A percentile compares a stretch with the other conserved stretches of the same genome.
Evolutionary conservation across 2,329 filamentous ascomycete species (phyloP).

Genomic region (Polychaeton citri): DNA sequence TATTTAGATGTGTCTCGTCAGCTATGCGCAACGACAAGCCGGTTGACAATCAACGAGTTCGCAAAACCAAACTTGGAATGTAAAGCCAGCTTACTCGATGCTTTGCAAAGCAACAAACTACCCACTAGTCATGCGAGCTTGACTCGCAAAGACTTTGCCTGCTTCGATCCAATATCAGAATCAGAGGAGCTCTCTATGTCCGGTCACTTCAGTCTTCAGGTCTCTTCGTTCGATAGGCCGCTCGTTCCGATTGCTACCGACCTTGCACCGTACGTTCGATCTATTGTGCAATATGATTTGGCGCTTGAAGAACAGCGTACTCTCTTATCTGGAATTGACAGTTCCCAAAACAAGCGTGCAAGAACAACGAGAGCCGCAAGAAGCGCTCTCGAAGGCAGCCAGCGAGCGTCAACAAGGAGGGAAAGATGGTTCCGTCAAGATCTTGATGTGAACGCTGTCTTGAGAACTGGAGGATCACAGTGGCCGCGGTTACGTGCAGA

Average conservation of each 20-base stretch:
- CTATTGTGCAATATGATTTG: conserved; percentile 66
- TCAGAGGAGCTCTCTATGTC: conserved; percentile 16
- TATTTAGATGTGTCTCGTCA: conserved; percentile 22
- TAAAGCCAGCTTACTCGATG: neutral
- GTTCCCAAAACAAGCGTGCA: conserved; percentile 39
- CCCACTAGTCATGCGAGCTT: conserved; percentile 9
- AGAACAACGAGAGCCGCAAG: conserved; percentile 62
- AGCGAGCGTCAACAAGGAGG: conserved; percentile 50
- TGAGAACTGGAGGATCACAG: conserved; percentile 42
- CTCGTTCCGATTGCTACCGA: conserved; percentile 56
- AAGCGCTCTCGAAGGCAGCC: conserved; percentile 57
- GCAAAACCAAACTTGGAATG: conserved; percentile 3
- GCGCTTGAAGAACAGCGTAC: conserved; percentile 56
- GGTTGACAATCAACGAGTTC: conserved; percentile 19
- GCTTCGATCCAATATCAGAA: conserved; percentile 40
- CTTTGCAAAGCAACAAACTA: conserved; percentile 6
- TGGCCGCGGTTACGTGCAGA: conserved; percentile 19
- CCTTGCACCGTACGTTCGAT: conserved; percentile 78
- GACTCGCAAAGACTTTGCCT: conserved; percentile 28
- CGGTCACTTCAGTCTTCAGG: conserved; percentile 37
- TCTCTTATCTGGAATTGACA: conserved; percentile 47
- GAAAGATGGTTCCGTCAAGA: conserved; percentile 58
- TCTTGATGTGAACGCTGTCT: conserved; percentile 47
- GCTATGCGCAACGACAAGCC: neutral
- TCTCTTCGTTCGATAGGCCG: conserved; percentile 66